Evolutionary conservation across 23 red algal species (phyloP).

Genomic region (Cyanidium caldarium): DNA sequence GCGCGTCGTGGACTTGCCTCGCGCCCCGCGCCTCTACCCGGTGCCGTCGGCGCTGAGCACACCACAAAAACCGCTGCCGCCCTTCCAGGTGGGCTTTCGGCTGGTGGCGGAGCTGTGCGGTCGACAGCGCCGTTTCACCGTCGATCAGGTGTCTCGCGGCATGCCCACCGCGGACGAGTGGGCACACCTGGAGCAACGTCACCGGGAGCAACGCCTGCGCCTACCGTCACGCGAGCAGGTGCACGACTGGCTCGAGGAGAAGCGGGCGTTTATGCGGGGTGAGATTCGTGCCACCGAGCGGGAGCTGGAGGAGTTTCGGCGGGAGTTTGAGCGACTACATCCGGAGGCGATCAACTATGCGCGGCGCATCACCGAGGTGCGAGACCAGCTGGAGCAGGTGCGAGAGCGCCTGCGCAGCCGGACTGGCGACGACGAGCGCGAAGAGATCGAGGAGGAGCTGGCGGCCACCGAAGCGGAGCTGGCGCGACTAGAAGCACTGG

Average conservation of each 20-base stretch:
- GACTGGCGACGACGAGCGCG: too few relatives aligned
- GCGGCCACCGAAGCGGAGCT: background rate
- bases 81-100: background rate
- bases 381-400: background rate
- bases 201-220: constrained; percentile 1
- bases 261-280: background rate
- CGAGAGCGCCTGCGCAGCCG: too few relatives aligned
- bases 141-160: background rate
- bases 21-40: background rate
- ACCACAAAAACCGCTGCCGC: background rate
- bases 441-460: background rate
- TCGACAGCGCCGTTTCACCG: background rate
- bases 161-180: background rate
- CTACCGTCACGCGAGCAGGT: background rate
- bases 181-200: constrained; percentile 1
- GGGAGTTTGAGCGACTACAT: background rate
- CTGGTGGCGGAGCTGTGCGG: background rate
- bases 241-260: background rate
- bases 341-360: background rate
- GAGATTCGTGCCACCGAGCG: background rate
- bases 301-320: background rate
- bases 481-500: background rate
- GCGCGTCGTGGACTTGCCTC: background rate
- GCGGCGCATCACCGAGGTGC: background rate
- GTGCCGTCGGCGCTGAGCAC: background rate